phyloP scores from a whole-genome alignment of 306 rosid genomes.

The Hylodesmum podocarpum region DNA sequence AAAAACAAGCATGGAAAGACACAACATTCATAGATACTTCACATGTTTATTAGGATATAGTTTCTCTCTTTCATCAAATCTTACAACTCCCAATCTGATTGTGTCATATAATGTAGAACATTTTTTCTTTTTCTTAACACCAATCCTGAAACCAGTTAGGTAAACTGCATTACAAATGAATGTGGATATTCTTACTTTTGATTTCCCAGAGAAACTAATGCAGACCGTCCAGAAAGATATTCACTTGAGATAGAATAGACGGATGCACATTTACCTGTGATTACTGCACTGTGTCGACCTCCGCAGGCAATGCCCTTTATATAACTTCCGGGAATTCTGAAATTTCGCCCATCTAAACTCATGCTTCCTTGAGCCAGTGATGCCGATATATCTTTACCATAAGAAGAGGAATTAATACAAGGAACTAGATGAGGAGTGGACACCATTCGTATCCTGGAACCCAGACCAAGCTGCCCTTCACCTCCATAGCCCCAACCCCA shows the following conservation, averaged over 20 bases:
- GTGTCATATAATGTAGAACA: background rate
- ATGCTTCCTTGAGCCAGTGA: slow-evolving; percentile 60
- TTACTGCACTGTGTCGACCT: slow-evolving; percentile 93
- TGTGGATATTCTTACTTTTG: slow-evolving; percentile 6
- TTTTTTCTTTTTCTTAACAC: slow-evolving; percentile 1
- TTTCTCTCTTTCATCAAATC: slow-evolving; percentile 11
- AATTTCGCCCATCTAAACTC: slow-evolving; percentile 58
- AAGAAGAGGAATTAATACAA: slow-evolving; percentile 63
- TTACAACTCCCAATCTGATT: background rate
- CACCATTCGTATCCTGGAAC: slow-evolving; percentile 91
- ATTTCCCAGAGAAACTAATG: slow-evolving; percentile 14
- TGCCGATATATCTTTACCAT: slow-evolving; percentile 57
- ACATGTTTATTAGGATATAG: background rate
- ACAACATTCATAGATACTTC: background rate
- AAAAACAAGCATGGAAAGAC: background rate
- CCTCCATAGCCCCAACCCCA: slow-evolving; percentile 99
- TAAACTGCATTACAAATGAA: background rate
- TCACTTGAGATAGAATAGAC: slow-evolving; percentile 16
- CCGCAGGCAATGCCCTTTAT: slow-evolving; percentile 88
- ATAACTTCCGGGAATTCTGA: slow-evolving; percentile 74
- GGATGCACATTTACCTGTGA: slow-evolving; percentile 61
- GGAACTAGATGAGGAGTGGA: slow-evolving; percentile 92
- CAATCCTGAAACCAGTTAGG: slow-evolving; percentile 1
- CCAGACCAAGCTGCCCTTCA: slow-evolving; percentile 98
- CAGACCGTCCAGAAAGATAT: slow-evolving; percentile 1